Evolutionary conservation across 495 filamentous ascomycete species (phyloP), one percentile per base, ranked within the genome.

Genomic region (Chaetomium fimeti): DNA sequence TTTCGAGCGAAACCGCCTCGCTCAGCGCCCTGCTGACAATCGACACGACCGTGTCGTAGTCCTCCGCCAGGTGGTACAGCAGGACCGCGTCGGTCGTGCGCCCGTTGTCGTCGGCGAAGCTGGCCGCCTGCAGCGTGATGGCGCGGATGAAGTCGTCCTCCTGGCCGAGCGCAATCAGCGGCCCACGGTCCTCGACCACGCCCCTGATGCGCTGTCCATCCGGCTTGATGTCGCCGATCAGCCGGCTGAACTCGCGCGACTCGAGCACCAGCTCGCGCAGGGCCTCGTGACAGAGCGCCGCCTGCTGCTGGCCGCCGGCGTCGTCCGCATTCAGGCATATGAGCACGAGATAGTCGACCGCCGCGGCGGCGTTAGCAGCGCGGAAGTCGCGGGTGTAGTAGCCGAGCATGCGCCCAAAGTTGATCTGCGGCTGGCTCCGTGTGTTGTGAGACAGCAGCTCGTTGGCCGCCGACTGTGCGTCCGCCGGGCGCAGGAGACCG

Each of bases 351-450:
- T 99, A 99, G 75, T 99, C 95, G 53, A 93, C 88, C 15, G 94
- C 93, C 51, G 91, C 88, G 60, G 87, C 89, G 8, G 91, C 88
- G 70, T 91, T 88, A 40, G 91, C 91, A 13, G 91, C 89, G 42
- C 95, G 89, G 85, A 98, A 98, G 76, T 96, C 91, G 38, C 88
- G 85, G 9, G 95, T 99, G 78, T 99, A 99, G 71, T 92, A 91
- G 29, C 93, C 95, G 54, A 98, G 78, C 80, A 99, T 90, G 25
- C 88, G 86, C 36, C 89, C 92, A 74, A 99, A 99, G 79, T 92
- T 96, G 76, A 99, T 87, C 71, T 97, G 93, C 18, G 92, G 88
- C 58, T 87, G 85, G 64, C 88, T 84, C 53, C 88, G 88, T n/a
- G 90, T 91, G 56, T 74, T 76, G 61, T 75, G 78, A 74, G 86